Percentiles rank a stretch among this genome's conserved stretches.
Evolutionary conservation across 2,329 filamentous ascomycete genomes (phyloP).

Genomic region (Lasiodiplodia citricola): DNA sequence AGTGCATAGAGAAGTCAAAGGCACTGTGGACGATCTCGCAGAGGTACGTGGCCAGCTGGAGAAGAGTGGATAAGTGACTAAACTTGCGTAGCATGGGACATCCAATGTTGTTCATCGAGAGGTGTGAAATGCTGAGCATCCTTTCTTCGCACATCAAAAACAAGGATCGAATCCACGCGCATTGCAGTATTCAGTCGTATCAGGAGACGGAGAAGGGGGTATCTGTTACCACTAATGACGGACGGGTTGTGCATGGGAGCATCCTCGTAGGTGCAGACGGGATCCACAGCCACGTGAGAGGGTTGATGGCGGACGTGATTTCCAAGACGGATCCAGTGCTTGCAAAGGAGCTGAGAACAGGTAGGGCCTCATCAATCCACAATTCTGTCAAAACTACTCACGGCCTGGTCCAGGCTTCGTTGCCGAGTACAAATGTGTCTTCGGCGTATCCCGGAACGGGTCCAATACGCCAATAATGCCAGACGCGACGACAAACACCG

Average conservation of each 20-base stretch:
- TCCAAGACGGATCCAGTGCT: neutral
- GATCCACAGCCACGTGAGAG: constrained; percentile 15
- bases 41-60: neutral
- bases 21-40: neutral
- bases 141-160: constrained; percentile 31
- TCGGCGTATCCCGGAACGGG: neutral
- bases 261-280: constrained; percentile 20
- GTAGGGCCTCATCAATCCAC: neutral
- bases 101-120: neutral
- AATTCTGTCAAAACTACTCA: neutral
- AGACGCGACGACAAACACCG: constrained; percentile 26
- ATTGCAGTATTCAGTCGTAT: neutral
- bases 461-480: neutral
- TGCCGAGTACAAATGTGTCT: constrained; percentile 1
- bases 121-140: neutral
- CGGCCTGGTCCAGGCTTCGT: neutral
- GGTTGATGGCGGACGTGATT: constrained; percentile 15
- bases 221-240: constrained; percentile 29
- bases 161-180: constrained; percentile 31
- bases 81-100: neutral
- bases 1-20: neutral
- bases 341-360: neutral
- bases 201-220: constrained; percentile 16
- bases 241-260: constrained; percentile 12
- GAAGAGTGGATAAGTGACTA: neutral